phyloP scores from a whole-genome alignment of 108 stramenopile genomes.

The Nannochloropsis salina region DNA sequence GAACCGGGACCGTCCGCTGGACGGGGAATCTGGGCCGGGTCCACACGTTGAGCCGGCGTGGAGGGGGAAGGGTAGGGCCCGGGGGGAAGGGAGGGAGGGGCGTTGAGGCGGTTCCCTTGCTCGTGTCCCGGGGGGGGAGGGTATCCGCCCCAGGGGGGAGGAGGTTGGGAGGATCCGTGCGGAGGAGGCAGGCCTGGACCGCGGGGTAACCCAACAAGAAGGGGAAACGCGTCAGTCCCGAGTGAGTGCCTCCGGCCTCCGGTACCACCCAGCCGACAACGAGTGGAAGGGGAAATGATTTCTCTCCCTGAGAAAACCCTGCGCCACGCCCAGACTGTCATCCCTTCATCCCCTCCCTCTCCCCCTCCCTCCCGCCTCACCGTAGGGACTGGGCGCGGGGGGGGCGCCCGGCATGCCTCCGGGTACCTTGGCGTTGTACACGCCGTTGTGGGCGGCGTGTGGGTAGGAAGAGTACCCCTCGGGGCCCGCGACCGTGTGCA shows the following conservation, averaged over 20 bases:
- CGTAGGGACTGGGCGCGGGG: conserved; percentile 61
- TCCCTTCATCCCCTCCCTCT: not conserved
- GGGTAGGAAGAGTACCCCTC: conserved; percentile 88
- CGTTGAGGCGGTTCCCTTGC: not conserved
- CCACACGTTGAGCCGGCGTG: conserved; percentile 2
- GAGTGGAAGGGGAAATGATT: no score
- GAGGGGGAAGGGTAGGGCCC: not conserved
- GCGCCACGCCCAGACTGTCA: no score
- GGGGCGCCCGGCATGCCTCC: conserved; percentile 84
- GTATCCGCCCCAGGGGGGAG: not conserved
- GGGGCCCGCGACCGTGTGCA: conserved; percentile 98
- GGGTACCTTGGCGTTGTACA: conserved; percentile 79
- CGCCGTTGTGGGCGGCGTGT: conserved; percentile 81
- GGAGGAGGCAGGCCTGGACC: no score
- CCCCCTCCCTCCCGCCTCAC: not conserved
- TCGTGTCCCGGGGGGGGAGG: not conserved
- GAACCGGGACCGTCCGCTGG: not conserved
- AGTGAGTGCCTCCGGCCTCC: no score
- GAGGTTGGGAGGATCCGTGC: no score
- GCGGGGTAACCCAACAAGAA: no score
- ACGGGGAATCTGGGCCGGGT: not conserved
- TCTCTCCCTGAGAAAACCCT: no score
- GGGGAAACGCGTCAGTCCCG: no score
- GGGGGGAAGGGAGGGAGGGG: not conserved
- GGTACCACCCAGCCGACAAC: no score